These are phyloP conservation scores for Blastocystis sp. DNA, from an alignment of 352 stramenopile genomes.

Conservation along the genomic window DNA sequence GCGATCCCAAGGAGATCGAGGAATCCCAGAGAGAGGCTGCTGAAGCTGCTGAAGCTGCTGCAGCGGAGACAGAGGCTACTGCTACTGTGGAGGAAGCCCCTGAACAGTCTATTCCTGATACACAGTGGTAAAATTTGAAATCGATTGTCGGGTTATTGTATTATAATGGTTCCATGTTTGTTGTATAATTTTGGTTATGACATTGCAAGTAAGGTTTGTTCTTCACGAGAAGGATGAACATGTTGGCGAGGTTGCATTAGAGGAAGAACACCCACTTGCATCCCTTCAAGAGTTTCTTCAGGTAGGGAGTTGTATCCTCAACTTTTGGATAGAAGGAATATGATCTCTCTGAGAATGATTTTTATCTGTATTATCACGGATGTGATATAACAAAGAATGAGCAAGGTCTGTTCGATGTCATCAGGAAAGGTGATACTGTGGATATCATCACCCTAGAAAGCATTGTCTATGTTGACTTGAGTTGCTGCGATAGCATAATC, in stretches of 20 bases:
- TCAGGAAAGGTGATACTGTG: background rate
- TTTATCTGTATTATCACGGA: background rate
- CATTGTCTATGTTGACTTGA: conserved; percentile 10
- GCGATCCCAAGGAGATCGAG: conserved; percentile 98
- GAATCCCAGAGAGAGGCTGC: conserved; percentile 92
- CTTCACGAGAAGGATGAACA: background rate
- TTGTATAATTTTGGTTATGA: conserved; percentile 14
- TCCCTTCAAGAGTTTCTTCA: background rate
- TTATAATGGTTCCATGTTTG: background rate
- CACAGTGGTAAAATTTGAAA: conserved; percentile 15
- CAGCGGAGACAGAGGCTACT: conserved; percentile 49
- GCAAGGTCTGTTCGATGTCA: background rate
- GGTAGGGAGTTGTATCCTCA: background rate
- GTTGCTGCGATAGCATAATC: background rate
- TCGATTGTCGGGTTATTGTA: background rate
- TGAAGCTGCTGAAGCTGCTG: conserved; percentile 70
- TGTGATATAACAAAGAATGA: background rate
- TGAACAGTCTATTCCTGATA: background rate
- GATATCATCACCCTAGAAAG: conserved; percentile 29
- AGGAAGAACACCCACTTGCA: background rate
- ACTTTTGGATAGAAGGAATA: background rate
- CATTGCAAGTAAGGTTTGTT: background rate
- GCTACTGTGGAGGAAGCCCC: background rate
- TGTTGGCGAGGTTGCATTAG: background rate
- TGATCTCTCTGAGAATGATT: background rate